Conservation (phyloP, 495 filamentous ascomycete species). For the Pyronema omphalodes region DNA sequence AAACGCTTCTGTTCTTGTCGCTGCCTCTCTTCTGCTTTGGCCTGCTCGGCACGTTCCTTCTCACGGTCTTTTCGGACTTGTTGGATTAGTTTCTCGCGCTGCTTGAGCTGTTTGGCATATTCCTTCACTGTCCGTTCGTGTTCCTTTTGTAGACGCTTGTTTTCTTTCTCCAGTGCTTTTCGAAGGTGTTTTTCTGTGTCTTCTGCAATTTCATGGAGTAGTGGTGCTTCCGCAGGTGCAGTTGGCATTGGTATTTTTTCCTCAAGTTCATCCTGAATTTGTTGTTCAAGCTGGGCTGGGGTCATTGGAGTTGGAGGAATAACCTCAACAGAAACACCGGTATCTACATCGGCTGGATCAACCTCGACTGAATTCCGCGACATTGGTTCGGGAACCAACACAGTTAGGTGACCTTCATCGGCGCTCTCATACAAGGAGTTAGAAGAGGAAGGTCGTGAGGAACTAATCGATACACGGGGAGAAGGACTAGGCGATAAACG, state of each 20-base stretch:
- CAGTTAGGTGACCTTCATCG: neutral
- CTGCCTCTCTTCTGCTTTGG: conserved; percentile 1
- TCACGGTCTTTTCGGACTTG: conserved; percentile 5
- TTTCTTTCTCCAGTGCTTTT: conserved; percentile 47
- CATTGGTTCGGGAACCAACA: neutral
- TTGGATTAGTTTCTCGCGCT: conserved; percentile 35
- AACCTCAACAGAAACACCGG: neutral
- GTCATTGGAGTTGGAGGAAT: neutral
- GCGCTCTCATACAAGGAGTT: neutral
- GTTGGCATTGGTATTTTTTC: conserved; percentile 25
- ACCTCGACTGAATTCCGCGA: neutral
- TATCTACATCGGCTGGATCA: neutral
- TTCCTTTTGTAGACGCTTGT: conserved; percentile 35
- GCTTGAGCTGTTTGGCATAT: conserved; percentile 40
- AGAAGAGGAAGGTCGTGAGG: neutral
- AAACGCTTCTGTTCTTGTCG: conserved; percentile 9
- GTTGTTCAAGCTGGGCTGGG: neutral
- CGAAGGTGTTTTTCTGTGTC: conserved; percentile 37
- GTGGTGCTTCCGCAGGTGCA: conserved; percentile 27
- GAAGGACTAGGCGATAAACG: too few relatives aligned
- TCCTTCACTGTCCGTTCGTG: conserved; percentile 46
- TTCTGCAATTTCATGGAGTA: conserved; percentile 2
- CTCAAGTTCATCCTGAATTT: neutral
- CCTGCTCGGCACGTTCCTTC: conserved; percentile 6
- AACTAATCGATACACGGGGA: neutral